A percentile compares a stretch with the other conserved stretches of the same genome.
Conservation (phyloP, 2,329 filamentous ascomycete genomes). For the Diaporthe ampelina region DNA sequence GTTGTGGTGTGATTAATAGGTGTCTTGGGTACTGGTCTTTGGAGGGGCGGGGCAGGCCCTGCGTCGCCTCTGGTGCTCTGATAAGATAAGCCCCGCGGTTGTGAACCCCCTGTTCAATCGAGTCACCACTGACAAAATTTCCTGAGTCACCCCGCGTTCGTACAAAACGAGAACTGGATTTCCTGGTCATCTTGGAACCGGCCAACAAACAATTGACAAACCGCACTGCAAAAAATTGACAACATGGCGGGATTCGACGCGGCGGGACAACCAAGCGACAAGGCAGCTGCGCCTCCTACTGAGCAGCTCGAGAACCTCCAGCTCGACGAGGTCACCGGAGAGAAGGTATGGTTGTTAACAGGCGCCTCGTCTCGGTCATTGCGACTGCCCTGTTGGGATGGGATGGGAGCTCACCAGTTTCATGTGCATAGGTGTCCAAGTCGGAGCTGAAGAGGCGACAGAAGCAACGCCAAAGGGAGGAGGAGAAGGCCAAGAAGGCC, state of each 20-base stretch:
- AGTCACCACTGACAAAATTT: conserved; percentile 35
- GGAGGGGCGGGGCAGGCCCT: not conserved
- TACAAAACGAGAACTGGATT: not conserved
- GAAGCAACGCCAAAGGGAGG: conserved; percentile 90
- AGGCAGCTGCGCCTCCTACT: conserved; percentile 53
- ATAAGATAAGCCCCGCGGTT: conserved; percentile 39
- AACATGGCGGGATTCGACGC: conserved; percentile 42
- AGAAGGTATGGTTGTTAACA: conserved; percentile 59
- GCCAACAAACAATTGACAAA: conserved; percentile 34
- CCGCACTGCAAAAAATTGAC: conserved; percentile 14
- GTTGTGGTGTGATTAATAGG: not conserved
- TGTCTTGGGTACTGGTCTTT: not conserved
- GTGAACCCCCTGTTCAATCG: conserved; percentile 6
- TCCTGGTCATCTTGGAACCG: not conserved
- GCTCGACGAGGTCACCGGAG: conserved; percentile 93
- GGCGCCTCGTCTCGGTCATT: not conserved
- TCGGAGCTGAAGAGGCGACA: conserved; percentile 93
- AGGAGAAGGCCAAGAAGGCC: conserved; percentile 89
- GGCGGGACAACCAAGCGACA: conserved; percentile 40
- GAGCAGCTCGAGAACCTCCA: conserved; percentile 79
- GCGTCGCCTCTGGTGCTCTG: not conserved
- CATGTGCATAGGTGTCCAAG: conserved; percentile 72
- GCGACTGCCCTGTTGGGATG: not conserved
- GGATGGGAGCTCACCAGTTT: conserved; percentile 21
- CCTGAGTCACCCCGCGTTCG: conserved; percentile 35